phyloP scores from a whole-genome alignment of 139 green algal species.

The Yamagishiella unicocca region DNA sequence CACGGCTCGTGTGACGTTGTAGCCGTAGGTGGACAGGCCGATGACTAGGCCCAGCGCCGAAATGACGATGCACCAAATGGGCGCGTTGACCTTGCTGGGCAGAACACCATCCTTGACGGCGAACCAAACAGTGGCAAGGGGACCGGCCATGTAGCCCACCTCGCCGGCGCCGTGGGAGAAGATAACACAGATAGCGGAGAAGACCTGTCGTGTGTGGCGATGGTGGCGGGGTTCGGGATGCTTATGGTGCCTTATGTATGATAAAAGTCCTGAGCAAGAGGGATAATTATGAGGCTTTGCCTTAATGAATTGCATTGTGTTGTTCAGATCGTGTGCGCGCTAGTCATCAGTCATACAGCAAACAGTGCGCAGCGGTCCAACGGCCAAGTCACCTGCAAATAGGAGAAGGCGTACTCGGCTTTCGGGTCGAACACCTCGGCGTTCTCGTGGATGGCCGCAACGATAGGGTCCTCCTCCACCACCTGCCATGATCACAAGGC shows the following conservation, averaged over 20 bases:
- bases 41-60: constrained; percentile 70
- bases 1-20: constrained; percentile 78
- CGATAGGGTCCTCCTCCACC: constrained; percentile 62
- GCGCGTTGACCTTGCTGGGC: constrained; percentile 40
- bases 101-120: constrained; percentile 60
- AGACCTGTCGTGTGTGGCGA: constrained; percentile 53
- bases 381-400: constrained; percentile 64
- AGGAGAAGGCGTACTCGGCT: constrained; percentile 74
- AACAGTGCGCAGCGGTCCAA: too few species aligned
- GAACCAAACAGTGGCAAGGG: constrained; percentile 67
- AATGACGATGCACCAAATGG: constrained; percentile 70
- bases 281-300: too few species aligned
- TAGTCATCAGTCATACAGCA: too few species aligned
- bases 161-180: constrained; percentile 65
- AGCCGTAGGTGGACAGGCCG: constrained; percentile 76
- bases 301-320: too few species aligned
- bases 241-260: not conserved
- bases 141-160: constrained; percentile 62
- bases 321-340: too few species aligned
- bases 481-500: too few species aligned
- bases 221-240: too few species aligned
- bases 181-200: constrained; percentile 72
- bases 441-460: constrained; percentile 62
- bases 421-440: constrained; percentile 72
- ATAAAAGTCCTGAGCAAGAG: not conserved